Percentiles rank a stretch among this genome's conserved stretches.
Conservation (phyloP, 345 rosid genomes). For the Lumnitzera littorea region DNA sequence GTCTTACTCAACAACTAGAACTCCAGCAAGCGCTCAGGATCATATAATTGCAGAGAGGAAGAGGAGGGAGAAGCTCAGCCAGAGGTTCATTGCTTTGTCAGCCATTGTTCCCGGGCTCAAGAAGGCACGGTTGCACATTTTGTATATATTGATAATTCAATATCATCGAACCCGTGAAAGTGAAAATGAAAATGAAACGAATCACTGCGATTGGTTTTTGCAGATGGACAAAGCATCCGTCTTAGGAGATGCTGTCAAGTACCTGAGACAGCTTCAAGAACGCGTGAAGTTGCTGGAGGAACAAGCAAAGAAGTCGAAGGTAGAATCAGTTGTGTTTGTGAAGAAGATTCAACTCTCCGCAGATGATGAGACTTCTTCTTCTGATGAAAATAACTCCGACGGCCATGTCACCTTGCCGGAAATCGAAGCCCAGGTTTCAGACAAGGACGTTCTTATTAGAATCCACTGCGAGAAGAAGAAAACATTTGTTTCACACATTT, state of each 20-base stretch:
- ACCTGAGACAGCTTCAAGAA: slow-evolving; percentile 60
- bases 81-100: slow-evolving; percentile 52
- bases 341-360: slow-evolving; percentile 37
- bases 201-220: background rate
- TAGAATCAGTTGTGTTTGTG: slow-evolving; percentile 44
- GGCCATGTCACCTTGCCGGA: slow-evolving; percentile 32
- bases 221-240: slow-evolving; percentile 72
- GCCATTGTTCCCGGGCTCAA: slow-evolving; percentile 50
- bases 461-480: slow-evolving; percentile 55
- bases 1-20: slow-evolving; percentile 11
- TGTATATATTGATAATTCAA: too few relatives aligned
- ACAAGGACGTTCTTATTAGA: slow-evolving; percentile 47
- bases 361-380: slow-evolving; percentile 34
- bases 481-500: slow-evolving; percentile 29
- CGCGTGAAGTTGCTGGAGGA: slow-evolving; percentile 50
- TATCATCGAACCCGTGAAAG: too few relatives aligned
- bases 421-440: slow-evolving; percentile 58
- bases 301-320: slow-evolving; percentile 31
- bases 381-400: slow-evolving; percentile 21
- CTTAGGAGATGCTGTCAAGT: slow-evolving; percentile 57
- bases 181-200: too few relatives aligned
- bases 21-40: slow-evolving; percentile 37
- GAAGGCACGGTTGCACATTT: slow-evolving; percentile 23
- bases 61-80: slow-evolving; percentile 49
- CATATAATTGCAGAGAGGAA: slow-evolving; percentile 50